Base-by-base conservation (phyloP, 2,329 filamentous ascomycete genomes). In the Paramyrothecium roridum region DNA sequence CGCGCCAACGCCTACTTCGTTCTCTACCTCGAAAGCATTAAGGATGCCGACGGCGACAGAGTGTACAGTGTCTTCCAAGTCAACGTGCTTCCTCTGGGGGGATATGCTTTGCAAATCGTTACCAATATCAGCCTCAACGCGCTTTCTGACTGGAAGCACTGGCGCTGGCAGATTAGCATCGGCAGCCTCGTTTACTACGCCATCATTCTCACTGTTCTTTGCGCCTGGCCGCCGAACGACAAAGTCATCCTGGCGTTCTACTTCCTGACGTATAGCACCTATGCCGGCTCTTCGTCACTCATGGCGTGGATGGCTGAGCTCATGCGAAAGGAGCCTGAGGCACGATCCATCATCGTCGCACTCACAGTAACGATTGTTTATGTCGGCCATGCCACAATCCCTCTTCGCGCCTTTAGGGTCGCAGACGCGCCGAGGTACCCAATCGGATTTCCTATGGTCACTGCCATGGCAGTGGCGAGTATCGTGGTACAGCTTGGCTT, bases 361-460 rank as follows among this genome's bases (percentile, higher is more conserved):
- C 48, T 73, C 8, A 71, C 71, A 0, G 68, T 74, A n/a, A 74
- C 69, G 8, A 56, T 74, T 3, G 71, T 74, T 1, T 74, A 74
- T 30, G 57, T 72, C 2, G 72, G 72, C 0, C 71, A 74, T 17
- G 71, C 71, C 2, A 74, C 72, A 0, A 73, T 73, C 3, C 72
- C 72, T 0, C 62, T 74, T 26, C 63, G 72, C 1, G 70, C 69
- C 0, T 74, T 70, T 52, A 65, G 67, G 20, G 70, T 71, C 0
- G 60, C 64, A 0, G 71, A 74, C 47, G 64, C 71, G 1, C 71
- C 72, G 0, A 56, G 58, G 3, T 74, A 73, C 40, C 70, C 71
- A 0, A 64, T 74, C 3, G 72, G 72, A 3, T 74, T 74, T 52
- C 71, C 72, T 1, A 57, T 74, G 2, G 63, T 67, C 0, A 68